Evolutionary conservation across 108 stramenopile species (phyloP).

Genomic region (Phaeodactylum tricornutum): DNA sequence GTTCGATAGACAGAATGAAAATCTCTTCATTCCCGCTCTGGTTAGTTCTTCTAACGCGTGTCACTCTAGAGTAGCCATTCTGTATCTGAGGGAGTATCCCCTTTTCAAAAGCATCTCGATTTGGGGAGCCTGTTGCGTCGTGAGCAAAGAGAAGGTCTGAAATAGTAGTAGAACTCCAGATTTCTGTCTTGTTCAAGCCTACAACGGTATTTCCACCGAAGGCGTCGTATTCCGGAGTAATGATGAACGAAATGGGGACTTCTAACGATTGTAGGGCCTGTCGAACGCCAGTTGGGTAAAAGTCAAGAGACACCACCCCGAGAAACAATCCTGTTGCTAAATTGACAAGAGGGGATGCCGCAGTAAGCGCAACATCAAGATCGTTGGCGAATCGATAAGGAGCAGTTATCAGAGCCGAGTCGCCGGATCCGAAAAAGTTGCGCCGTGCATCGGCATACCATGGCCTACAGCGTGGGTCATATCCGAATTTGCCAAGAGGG

Average conservation of each 20-base stretch:
- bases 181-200: conserved; percentile 12
- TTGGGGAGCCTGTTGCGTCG: conserved; percentile 6
- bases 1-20: conserved; percentile 9
- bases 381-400: conserved; percentile 15
- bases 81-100: conserved; percentile 23
- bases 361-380: background rate
- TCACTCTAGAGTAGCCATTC: conserved; percentile 4
- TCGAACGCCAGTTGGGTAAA: background rate
- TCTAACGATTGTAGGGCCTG: background rate
- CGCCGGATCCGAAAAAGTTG: background rate
- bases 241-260: conserved; percentile 14
- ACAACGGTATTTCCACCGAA: conserved; percentile 23
- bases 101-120: conserved; percentile 7
- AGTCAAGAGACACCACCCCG: conserved; percentile 8
- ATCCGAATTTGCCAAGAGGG: conserved; percentile 39
- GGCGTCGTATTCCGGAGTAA: conserved; percentile 22
- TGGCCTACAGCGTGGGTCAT: conserved; percentile 36
- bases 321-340: conserved; percentile 7
- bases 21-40: conserved; percentile 3
- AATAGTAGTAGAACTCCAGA: conserved; percentile 7
- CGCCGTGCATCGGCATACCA: conserved; percentile 16
- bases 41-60: background rate
- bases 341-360: conserved; percentile 7
- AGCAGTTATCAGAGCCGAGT: conserved; percentile 9
- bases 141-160: conserved; percentile 14